Base-by-base conservation (phyloP, 1,284 basidiomycete genomes). In the Papiliotrema fonsecae region DNA sequence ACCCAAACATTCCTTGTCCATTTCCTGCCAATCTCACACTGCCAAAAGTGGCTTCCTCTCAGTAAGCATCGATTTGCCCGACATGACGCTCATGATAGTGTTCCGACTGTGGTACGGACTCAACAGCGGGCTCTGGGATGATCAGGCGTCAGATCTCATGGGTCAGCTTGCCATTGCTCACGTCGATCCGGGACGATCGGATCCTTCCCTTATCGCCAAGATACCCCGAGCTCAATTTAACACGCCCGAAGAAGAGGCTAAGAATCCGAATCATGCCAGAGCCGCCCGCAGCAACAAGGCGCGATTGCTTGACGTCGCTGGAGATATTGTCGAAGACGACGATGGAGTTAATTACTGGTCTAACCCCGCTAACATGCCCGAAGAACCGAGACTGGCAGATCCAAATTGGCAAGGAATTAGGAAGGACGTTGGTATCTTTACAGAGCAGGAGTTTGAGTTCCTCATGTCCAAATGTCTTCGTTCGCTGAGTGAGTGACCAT, bases 371-470 rank as follows among this genome's bases (percentile, higher is more conserved):
- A 45, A 62, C 13, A 53, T 71, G 7, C 61, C 61, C 1, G 82
- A 81, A 36, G 82, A 84, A 49, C 82, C 78, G 50, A 84, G 84
- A 64, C 77, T 72, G 26, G 75, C 82, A 43, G 83, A 82, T 19
- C 70, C 77, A 27, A 86, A 81, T 80, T 89, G 87, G 86, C 70
- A 70, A 21, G 87, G 87, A 10, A 73, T 90, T 22, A 83, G 81
- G 70, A 86, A 85, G 66, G 87, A 88, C 61, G 82, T 90, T 36
- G 87, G 87, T 24, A 86, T 98, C 52, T 96, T 92, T 80, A 87
- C 82, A 6, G 81, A 90, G 51, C 76, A 81, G 32, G 85, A 98
- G 70, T 98, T 90, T 82, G 82, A 84, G 50, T 77, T 87, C 32
- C 76, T 98, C 50, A 83, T 93, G 69, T 84, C 86, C 25, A 94